Evolutionary conservation across 208 protist species (phyloP).

Genomic region (Acanthamoeba culbertsoni): DNA sequence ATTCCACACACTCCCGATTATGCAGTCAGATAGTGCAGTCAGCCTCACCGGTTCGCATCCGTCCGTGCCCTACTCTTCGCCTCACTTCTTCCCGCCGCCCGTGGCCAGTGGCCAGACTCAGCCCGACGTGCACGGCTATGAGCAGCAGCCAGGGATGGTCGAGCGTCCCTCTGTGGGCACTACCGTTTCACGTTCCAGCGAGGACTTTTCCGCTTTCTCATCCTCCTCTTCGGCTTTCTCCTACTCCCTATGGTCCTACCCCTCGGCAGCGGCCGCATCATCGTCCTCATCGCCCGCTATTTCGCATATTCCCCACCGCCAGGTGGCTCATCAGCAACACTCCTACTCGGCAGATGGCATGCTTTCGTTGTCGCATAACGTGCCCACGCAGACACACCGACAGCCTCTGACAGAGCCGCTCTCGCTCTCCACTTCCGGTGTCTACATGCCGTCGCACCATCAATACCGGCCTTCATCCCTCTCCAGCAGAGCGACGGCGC

Average conservation of each 20-base stretch:
- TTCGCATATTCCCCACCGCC: too few species aligned
- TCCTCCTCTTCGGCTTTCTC: background rate
- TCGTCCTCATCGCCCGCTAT: background rate
- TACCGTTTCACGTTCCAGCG: background rate
- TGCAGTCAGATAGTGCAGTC: background rate
- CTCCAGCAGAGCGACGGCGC: background rate
- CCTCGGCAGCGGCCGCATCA: background rate
- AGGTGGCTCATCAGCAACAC: background rate
- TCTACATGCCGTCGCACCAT: background rate
- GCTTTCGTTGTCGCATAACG: background rate
- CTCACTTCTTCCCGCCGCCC: background rate
- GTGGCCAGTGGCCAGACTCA: too few species aligned
- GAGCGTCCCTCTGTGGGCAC: background rate
- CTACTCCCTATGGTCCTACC: conserved; percentile 4
- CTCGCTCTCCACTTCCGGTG: background rate
- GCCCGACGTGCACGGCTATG: background rate
- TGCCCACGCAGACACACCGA: background rate
- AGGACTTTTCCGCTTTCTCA: conserved; percentile 12
- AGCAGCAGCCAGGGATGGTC: too few species aligned
- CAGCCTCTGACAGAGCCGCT: background rate
- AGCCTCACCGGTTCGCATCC: background rate
- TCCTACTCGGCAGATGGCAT: background rate
- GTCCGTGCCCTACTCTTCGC: background rate
- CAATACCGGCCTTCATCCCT: background rate
- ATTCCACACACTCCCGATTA: background rate